These are phyloP conservation scores for Blastobotrys ciferrii DNA, from an alignment of 1,139 yeast genomes.

Conservation along the genomic window DNA sequence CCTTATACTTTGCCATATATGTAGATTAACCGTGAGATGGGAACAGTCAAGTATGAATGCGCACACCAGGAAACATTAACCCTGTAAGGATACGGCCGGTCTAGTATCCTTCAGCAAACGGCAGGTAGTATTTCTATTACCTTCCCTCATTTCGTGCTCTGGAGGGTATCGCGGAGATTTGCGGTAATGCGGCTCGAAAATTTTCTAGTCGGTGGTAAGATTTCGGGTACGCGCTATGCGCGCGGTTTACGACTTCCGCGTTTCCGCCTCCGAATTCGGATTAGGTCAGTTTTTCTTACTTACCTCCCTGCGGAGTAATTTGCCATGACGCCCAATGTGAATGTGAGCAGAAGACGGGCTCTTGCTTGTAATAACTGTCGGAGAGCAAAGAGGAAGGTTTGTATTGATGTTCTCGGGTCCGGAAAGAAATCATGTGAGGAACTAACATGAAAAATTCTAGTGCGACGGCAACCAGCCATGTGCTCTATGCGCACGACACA, in stretches of 20 bases:
- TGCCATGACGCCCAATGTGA: slow-evolving; percentile 7
- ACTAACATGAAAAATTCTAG: slow-evolving; percentile 10
- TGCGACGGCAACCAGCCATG: slow-evolving; percentile 21
- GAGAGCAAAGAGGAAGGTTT: slow-evolving; percentile 13
- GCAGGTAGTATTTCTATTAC: no score
- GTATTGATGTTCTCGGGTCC: not conserved
- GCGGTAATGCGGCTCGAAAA: slow-evolving; percentile 6
- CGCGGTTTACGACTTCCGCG: not conserved
- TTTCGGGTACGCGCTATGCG: not conserved
- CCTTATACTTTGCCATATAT: no score
- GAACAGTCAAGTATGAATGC: no score
- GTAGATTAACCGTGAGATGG: no score
- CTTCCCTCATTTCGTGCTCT: no score
- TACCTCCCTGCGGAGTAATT: slow-evolving; percentile 1
- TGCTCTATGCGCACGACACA: slow-evolving; percentile 14
- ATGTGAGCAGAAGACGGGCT: slow-evolving; percentile 14
- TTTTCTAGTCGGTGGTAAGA: not conserved
- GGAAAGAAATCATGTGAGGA: not conserved
- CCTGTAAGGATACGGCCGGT: no score
- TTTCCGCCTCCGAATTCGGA: slow-evolving; percentile 9
- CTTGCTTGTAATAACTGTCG: slow-evolving; percentile 20
- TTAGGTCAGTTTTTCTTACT: slow-evolving; percentile 3
- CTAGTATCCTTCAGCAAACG: no score
- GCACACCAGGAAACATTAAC: no score
- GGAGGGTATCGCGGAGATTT: slow-evolving; percentile 1